Percentiles rank a stretch among this genome's conserved stretches.
phyloP scores from a whole-genome alignment of 192 early-diverging fungal genomes.

The Spizellomyces punctatus region DNA sequence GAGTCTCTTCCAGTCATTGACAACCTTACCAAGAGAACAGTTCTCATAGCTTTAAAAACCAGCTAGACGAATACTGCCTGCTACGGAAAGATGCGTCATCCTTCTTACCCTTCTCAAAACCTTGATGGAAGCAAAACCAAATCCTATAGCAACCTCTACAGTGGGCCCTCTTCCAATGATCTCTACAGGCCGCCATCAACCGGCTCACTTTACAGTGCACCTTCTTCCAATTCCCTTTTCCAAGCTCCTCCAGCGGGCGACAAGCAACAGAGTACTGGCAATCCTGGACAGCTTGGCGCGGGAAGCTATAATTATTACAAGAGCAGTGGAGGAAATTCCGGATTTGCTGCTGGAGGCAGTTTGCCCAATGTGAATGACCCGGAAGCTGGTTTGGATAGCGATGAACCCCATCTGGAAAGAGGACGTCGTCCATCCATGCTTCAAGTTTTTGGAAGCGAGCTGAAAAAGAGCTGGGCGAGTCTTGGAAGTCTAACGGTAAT shows the following conservation, averaged over 20 bases:
- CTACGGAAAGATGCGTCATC: no score
- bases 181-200: conserved; percentile 1
- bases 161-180: not conserved
- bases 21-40: no score
- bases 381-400: conserved; percentile 13
- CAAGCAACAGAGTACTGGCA: conserved; percentile 4
- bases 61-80: no score
- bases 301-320: conserved; percentile 3
- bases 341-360: conserved; percentile 2
- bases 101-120: no score
- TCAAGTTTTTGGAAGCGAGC: conserved; percentile 14
- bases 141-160: not conserved
- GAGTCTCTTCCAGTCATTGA: no score
- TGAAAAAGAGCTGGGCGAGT: conserved; percentile 31
- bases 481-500: conserved; percentile 23
- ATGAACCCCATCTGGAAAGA: not conserved
- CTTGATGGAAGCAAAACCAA: not conserved
- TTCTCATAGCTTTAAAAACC: no score
- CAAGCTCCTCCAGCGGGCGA: not conserved
- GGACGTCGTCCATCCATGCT: conserved; percentile 17
- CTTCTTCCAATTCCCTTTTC: not conserved
- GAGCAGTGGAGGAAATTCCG: not conserved
- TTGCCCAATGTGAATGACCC: conserved; percentile 13
- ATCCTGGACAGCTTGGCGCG: not conserved
- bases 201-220: conserved; percentile 5